Base-by-base conservation (phyloP, 2,329 filamentous ascomycete genomes). In the Rutstroemia sydowiana region DNA sequence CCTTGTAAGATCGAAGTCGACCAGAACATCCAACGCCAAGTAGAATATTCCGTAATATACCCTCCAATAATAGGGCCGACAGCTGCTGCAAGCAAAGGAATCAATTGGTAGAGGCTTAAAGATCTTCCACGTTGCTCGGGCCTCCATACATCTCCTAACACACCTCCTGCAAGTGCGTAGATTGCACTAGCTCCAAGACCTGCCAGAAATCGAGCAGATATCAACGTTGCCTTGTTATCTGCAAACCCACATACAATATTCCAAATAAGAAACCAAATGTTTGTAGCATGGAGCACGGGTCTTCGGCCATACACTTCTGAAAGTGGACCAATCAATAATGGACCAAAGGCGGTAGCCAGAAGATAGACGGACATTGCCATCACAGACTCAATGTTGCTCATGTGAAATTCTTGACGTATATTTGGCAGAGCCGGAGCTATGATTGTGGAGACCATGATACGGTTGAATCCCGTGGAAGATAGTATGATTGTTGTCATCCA, bases 1-100 rank as follows among this genome's bases (percentile, higher is more conserved):
- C 58, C 63, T 18, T 69, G 70, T 45, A 69, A 62, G 34, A 76
- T 74, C 10, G 72, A 67, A 11, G 75, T 67, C 9, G 75, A 63
- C 70, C 72, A 77, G 48, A 77, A 75, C 5, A 74, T 69, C 76
- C 77, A 80, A 23, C 75, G 64, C 76, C 77, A 80, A 2, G 72
- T 73, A 20, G 70, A 69, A 1, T 67, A 66, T 26, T 70, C 64
- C 0, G 71, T 70, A 1, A 79, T 63, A 51, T 66, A 69, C n/a
- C 71, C 72, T 28, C 73, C 72, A 10, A 73, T 49, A 3, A 67
- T 57, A 1, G 65, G 64, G 53, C 65, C 73, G n/a, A 57, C 41
- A 21, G 81, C 79, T 2, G 82, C 81, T 0, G 81, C 82, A 0
- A 85, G 73, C 0, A 85, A 69, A 0, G 81, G 81, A 2, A 77